phyloP scores from a whole-genome alignment of 2,329 filamentous ascomycete species.

The Talaromyces sp. region DNA sequence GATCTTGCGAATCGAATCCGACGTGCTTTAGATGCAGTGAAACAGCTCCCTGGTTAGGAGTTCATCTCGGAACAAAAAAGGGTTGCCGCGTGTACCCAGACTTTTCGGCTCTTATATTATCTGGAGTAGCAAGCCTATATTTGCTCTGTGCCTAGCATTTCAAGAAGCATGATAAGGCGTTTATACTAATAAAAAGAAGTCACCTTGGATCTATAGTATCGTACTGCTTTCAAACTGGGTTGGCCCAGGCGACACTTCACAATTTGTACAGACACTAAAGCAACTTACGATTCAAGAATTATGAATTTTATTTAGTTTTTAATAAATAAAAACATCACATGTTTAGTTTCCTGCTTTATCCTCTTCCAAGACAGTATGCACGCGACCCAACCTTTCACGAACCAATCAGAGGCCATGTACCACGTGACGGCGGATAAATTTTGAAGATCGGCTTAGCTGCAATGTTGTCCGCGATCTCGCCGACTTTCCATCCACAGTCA shows the following conservation, averaged over 20 bases:
- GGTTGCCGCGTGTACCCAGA: background rate
- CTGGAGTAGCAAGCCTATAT: background rate
- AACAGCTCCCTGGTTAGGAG: constrained; percentile 3
- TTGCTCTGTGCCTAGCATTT: no score
- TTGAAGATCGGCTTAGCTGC: background rate
- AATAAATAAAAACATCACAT: background rate
- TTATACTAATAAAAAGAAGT: no score
- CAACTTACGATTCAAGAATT: background rate
- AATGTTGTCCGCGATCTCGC: background rate
- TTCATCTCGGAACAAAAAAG: background rate
- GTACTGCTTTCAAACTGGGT: background rate
- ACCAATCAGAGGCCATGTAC: background rate
- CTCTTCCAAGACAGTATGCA: background rate
- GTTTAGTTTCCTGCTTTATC: background rate
- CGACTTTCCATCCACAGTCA: background rate
- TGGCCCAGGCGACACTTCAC: background rate
- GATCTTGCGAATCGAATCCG: constrained; percentile 61
- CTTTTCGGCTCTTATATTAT: background rate
- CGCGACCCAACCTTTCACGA: background rate
- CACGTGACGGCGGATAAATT: background rate
- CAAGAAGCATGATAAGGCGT: no score
- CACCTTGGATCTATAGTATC: no score
- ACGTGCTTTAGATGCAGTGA: constrained; percentile 60
- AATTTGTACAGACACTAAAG: background rate
- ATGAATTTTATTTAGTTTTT: background rate